phyloP scores from a whole-genome alignment of 148 eudicot species.

The Selenicereus undatus region DNA sequence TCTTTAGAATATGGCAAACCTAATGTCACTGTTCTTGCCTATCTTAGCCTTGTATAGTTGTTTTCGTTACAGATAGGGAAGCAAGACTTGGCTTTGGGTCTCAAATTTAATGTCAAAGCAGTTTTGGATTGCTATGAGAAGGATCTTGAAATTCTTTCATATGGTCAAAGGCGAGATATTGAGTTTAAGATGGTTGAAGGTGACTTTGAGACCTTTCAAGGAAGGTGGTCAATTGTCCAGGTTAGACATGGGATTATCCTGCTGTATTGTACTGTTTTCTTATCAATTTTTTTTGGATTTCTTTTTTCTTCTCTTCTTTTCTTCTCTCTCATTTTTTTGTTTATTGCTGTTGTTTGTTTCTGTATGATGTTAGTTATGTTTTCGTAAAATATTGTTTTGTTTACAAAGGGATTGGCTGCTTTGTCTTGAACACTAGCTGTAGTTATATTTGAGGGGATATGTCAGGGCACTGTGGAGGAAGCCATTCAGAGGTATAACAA shows the following conservation, averaged over 20 bases:
- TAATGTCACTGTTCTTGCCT: not conserved
- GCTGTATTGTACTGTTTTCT: not conserved
- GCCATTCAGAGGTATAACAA: not conserved
- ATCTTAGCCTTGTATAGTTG: not conserved
- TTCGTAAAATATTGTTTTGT: not conserved
- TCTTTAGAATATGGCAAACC: not conserved
- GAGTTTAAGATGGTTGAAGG: conserved; percentile 83
- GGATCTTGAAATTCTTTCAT: conserved; percentile 48
- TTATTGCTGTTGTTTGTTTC: not conserved
- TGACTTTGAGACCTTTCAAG: conserved; percentile 65
- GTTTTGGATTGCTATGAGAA: conserved; percentile 62
- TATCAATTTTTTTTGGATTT: too few relatives aligned
- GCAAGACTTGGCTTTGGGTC: conserved; percentile 62
- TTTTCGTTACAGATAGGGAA: conserved; percentile 51
- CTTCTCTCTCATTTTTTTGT: not conserved
- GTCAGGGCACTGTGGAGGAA: not conserved
- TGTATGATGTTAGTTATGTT: not conserved
- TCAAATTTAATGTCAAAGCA: conserved; percentile 73
- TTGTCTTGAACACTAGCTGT: not conserved
- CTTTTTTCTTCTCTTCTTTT: not conserved
- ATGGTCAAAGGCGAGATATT: conserved; percentile 56
- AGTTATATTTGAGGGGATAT: not conserved
- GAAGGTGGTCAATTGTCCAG: conserved; percentile 76
- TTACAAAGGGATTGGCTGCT: not conserved
- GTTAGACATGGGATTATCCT: conserved; percentile 19